Conservation (phyloP, 192 early-diverging fungal species). For the Coemansia asiatica region DNA sequence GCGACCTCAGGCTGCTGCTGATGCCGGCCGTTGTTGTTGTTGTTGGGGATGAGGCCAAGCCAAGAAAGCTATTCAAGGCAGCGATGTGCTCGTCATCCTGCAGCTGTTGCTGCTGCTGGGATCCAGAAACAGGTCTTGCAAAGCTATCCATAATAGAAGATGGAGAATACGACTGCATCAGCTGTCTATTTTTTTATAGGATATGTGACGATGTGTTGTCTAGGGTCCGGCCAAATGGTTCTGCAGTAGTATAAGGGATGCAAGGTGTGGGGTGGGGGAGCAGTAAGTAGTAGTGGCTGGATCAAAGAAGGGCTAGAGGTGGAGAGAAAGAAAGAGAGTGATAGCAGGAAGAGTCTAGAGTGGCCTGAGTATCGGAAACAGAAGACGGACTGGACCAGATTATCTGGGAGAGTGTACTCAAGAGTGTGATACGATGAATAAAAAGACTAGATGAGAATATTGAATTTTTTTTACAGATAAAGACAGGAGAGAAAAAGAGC, state of each 20-base stretch:
- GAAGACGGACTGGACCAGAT: not conserved
- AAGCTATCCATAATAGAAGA: constrained; percentile 13
- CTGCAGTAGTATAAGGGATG: not conserved
- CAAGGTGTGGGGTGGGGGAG: too few species aligned
- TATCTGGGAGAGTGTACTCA: not conserved
- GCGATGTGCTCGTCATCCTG: constrained; percentile 31
- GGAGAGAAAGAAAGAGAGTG: not conserved
- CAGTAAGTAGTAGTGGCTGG: not conserved
- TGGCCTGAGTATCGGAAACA: not conserved
- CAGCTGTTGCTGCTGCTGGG: constrained; percentile 10
- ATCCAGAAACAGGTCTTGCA: not conserved
- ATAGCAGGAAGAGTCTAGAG: too few species aligned
- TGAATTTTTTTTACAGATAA: not conserved
- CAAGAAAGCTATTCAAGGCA: constrained; percentile 42
- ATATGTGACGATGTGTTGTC: not conserved
- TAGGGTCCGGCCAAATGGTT: not conserved
- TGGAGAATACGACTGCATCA: constrained; percentile 11
- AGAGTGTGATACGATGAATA: constrained; percentile 1
- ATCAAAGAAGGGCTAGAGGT: not conserved
- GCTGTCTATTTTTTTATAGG: not conserved
- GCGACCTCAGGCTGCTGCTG: not conserved
- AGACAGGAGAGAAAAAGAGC: not conserved
- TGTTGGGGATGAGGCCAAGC: constrained; percentile 13
- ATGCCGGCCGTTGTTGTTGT: not conserved
- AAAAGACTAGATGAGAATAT: not conserved